These are phyloP conservation scores for Alternaria infectoria DNA, from an alignment of 2,329 filamentous ascomycete species.

Conservation along the genomic window DNA sequence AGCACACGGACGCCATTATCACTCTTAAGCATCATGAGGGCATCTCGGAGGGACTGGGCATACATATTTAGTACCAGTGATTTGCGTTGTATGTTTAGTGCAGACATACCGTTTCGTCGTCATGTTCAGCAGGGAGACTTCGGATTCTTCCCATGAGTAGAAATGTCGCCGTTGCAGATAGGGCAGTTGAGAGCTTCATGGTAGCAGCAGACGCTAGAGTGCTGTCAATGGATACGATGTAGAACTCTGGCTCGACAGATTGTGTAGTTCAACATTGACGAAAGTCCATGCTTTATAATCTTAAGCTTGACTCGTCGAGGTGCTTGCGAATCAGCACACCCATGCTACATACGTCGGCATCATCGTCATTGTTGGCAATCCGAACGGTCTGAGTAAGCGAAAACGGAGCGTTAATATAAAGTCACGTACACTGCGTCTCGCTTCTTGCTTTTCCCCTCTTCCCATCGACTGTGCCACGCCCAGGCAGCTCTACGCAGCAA, in stretches of 20 bases:
- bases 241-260: not conserved
- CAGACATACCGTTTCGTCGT: not conserved
- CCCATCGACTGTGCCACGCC: not conserved
- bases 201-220: not conserved
- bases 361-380: not conserved
- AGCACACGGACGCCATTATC: not conserved
- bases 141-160: not conserved
- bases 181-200: not conserved
- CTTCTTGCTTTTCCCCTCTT: not conserved
- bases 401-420: not conserved
- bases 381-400: not conserved
- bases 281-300: not conserved
- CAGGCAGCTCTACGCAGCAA: not conserved
- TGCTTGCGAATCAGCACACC: not conserved
- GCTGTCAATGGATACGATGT: not conserved
- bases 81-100: not conserved
- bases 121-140: not conserved
- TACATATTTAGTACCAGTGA: rapidly evolving
- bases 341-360: not conserved
- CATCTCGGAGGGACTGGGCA: not conserved
- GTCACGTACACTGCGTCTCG: not conserved
- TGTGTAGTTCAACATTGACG: not conserved
- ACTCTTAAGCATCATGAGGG: not conserved
- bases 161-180: not conserved
- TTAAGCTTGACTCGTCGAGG: not conserved